Evolutionary conservation across 441 rosid species (phyloP).

Genomic region (Populus hybrid): DNA sequence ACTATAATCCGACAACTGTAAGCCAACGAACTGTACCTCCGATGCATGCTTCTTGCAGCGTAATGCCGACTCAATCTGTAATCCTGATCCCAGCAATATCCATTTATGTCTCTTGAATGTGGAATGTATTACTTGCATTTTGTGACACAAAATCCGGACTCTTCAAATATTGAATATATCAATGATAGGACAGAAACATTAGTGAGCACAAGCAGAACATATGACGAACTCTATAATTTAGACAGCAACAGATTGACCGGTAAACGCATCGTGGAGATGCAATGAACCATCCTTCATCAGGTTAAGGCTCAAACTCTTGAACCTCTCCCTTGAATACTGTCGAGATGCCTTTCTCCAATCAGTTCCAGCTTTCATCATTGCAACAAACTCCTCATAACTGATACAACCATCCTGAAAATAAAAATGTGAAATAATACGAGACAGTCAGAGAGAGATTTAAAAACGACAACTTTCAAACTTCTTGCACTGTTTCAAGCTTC

Average conservation of each 20-base stretch:
- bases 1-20: not conserved
- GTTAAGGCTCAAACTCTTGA: constrained; percentile 86
- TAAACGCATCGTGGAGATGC: constrained; percentile 80
- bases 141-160: not conserved
- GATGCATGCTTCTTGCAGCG: constrained; percentile 18
- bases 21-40: not conserved
- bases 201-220: constrained; percentile 16
- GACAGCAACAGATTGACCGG: constrained; percentile 74
- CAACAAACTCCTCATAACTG: no score
- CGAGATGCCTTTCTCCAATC: no score
- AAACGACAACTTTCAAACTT: no score
- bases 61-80: constrained; percentile 11
- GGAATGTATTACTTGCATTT: constrained; percentile 1
- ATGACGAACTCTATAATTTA: constrained; percentile 24
- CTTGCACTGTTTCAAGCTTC: no score
- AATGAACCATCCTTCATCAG: constrained; percentile 95
- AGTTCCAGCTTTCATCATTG: no score
- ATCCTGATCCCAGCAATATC: constrained; percentile 9
- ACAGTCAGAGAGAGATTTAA: no score
- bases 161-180: constrained; percentile 1
- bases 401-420: no score
- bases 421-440: no score
- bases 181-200: constrained; percentile 16
- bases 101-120: constrained; percentile 7
- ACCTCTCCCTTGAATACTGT: no score